Percentiles rank a stretch among this genome's conserved stretches.
Evolutionary conservation across 73 alveolate species (phyloP).

Genomic region (Symbiodinium natans): DNA sequence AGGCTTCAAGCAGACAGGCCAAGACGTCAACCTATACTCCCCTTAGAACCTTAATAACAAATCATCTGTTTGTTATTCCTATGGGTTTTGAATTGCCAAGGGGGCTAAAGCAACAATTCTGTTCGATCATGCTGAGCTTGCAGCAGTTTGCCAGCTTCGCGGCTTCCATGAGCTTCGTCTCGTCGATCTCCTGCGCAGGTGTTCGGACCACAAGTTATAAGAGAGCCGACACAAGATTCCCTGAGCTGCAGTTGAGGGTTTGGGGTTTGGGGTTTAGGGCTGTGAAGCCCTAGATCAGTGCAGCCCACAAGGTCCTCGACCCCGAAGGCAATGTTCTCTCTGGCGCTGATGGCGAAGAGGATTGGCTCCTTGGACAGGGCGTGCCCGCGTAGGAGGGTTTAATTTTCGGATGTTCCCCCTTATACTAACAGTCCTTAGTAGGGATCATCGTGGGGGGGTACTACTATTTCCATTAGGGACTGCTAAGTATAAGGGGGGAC

Average conservation of each 20-base stretch:
- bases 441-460: no score
- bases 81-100: no score
- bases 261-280: background rate
- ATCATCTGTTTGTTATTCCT: no score
- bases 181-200: constrained; percentile 18
- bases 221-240: background rate
- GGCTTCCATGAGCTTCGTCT: constrained; percentile 48
- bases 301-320: constrained; percentile 87
- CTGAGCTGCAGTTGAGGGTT: background rate
- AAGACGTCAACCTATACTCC: no score
- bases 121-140: background rate
- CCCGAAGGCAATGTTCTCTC: constrained; percentile 79
- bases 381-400: no score
- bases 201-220: background rate
- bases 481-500: background rate
- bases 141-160: constrained; percentile 73
- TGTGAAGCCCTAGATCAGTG: no score
- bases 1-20: no score
- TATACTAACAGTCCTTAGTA: background rate
- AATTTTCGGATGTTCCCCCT: background rate
- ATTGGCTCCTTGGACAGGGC: constrained; percentile 58
- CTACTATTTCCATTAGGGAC: no score
- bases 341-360: constrained; percentile 83
- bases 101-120: no score
- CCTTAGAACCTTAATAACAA: no score